Conservation (phyloP, 1,284 basidiomycete genomes). For the Termitomyces sp. region DNA sequence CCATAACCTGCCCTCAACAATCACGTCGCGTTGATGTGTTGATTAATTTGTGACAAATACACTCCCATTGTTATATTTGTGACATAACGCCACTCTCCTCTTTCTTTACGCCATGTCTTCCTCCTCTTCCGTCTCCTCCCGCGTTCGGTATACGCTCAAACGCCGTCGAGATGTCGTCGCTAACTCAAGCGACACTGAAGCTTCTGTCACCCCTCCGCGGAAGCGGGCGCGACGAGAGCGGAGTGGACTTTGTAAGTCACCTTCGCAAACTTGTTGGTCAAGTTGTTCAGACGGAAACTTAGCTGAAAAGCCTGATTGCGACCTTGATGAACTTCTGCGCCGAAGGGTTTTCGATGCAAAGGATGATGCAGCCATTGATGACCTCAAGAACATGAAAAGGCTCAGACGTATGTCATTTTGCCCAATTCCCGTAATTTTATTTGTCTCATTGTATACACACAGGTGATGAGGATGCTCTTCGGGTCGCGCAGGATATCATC, state of each 20-base stretch:
- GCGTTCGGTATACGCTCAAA: constrained; percentile 12
- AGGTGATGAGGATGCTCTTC: constrained; percentile 19
- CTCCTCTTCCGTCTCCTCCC: constrained; percentile 11
- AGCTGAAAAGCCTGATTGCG: constrained; percentile 15
- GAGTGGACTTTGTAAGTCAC: constrained; percentile 5
- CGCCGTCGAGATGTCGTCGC: constrained; percentile 3
- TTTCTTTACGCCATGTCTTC: constrained; percentile 10
- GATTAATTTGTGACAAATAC: constrained; percentile 6
- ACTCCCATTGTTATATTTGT: constrained; percentile 4
- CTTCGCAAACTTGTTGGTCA: background rate
- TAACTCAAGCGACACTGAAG: constrained; percentile 21
- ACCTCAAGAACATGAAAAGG: constrained; percentile 17
- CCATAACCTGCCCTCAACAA: constrained; percentile 34
- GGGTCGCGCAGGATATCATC: constrained; percentile 25
- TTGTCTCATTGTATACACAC: background rate
- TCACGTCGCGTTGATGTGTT: constrained; percentile 18
- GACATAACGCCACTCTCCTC: constrained; percentile 1
- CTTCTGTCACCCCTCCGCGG: constrained; percentile 12
- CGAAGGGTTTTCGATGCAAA: constrained; percentile 11
- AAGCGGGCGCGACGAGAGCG: constrained; percentile 16
- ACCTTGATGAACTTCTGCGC: constrained; percentile 16
- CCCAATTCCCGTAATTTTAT: background rate
- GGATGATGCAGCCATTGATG: constrained; percentile 14
- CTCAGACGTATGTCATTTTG: constrained; percentile 9
- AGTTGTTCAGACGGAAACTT: background rate